Evolutionary conservation across 2,329 filamentous ascomycete genomes (phyloP).

Genomic region (Fusarium humuli): DNA sequence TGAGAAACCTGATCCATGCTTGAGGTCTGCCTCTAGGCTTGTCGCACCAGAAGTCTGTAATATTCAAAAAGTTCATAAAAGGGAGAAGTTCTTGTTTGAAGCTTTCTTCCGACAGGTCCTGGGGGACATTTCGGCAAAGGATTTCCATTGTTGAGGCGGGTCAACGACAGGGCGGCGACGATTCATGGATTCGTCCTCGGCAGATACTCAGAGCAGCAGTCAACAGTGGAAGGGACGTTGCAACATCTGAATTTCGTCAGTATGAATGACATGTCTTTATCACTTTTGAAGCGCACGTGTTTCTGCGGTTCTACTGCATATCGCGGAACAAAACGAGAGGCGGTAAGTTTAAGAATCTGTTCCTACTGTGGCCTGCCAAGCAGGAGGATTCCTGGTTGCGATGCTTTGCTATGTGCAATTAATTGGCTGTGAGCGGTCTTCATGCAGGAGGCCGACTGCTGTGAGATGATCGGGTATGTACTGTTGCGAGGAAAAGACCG

Average conservation of each 20-base stretch:
- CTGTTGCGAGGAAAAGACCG: not conserved
- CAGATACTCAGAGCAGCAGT: not conserved
- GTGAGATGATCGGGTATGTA: not conserved
- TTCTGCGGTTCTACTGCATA: not conserved
- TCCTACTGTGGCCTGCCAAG: not conserved
- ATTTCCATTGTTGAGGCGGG: constrained; percentile 57
- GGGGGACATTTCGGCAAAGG: constrained; percentile 58
- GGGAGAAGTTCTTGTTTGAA: constrained; percentile 56
- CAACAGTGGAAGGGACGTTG: not conserved
- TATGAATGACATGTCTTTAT: not conserved
- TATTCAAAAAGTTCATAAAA: constrained; percentile 54
- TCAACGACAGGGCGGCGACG: not conserved
- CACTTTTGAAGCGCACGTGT: not conserved
- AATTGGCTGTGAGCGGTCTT: constrained; percentile 10
- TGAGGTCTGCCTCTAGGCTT: constrained; percentile 53
- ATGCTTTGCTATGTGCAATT: not conserved
- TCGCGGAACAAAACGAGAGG: not conserved
- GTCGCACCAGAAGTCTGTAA: constrained; percentile 58
- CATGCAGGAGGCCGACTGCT: constrained; percentile 34
- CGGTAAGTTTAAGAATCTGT: not conserved
- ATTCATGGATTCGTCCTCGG: too few relatives aligned
- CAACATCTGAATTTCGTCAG: not conserved
- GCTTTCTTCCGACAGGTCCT: constrained; percentile 52
- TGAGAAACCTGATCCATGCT: constrained; percentile 59
- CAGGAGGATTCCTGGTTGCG: not conserved